Conservation (phyloP, 257 asterid species). For the Jacaranda mimosifolia region DNA sequence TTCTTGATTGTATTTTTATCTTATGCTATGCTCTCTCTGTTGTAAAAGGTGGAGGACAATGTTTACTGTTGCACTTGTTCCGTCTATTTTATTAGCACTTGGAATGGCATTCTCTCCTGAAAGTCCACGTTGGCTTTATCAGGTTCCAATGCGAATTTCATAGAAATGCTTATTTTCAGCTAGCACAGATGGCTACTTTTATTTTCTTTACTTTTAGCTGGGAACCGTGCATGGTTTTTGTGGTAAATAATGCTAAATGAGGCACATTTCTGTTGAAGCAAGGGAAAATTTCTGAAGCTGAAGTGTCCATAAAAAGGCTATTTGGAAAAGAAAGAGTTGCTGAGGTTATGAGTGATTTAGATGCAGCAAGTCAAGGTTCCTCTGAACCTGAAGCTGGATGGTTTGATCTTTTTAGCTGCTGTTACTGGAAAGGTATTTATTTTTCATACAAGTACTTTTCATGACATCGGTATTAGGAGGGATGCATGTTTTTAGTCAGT, state of each 20-base stretch:
- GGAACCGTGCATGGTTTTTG: neutral
- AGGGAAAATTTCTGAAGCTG: conserved; percentile 79
- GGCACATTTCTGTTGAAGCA: conserved; percentile 57
- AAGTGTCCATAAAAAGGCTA: conserved; percentile 68
- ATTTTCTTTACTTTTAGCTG: neutral
- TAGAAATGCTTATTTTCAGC: neutral
- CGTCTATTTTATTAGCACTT: conserved; percentile 78
- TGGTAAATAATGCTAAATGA: conserved; percentile 36
- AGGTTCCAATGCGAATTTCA: conserved; percentile 41
- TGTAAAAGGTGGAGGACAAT: conserved; percentile 95
- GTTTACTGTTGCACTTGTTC: conserved; percentile 85
- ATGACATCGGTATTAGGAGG: neutral
- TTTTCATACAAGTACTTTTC: neutral
- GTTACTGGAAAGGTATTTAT: conserved; percentile 83
- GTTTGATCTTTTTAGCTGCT: conserved; percentile 94
- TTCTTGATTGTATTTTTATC: neutral
- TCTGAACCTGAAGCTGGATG: conserved; percentile 92
- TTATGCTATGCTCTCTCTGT: neutral
- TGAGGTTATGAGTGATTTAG: conserved; percentile 86
- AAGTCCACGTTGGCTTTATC: conserved; percentile 98
- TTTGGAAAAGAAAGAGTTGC: conserved; percentile 90
- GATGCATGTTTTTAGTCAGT: neutral
- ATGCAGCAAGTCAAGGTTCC: conserved; percentile 75
- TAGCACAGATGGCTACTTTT: neutral
- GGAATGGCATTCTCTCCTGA: conserved; percentile 98